Evolutionary conservation across 108 stramenopile genomes (phyloP), one percentile per base, ranked within the genome.

Genomic region (Nitzschia putrida): DNA sequence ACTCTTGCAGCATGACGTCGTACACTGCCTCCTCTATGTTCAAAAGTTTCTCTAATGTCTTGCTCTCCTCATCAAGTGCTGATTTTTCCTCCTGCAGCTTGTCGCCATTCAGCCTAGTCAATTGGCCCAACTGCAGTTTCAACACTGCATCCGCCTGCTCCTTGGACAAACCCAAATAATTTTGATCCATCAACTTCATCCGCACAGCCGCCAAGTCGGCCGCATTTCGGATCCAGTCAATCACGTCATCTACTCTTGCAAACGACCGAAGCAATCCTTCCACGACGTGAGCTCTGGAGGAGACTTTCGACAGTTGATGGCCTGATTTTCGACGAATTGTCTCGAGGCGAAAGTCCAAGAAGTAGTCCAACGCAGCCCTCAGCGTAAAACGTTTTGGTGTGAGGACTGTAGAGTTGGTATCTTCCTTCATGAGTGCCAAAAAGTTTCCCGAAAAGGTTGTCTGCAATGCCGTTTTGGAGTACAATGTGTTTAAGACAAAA

Each of bases 361-460:
- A 98, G 39, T 82, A 83, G 54, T 96, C 88, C 66, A 98, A 69
- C 0, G 93, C 88, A 18, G 81, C 77, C 0, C 97, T 80, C 45
- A 98, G 79, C 29, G 92, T 96, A 53, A 97, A 94, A 18, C 97
- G 81, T 73, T 96, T 88, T 13, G 97, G 97, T 21, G 79, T 88
- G 45, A 84, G 83, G 34, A 82, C 82, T 53, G 58, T n/a, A 0
- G 26, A 12, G 49, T 73, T 53, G 3, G 57, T 45, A 14, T 65
- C 39, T 0, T 58, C 13, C 24, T 76, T 78, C 80, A 91, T 84
- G 26, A 95, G 70, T 16, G 97, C 96, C 61, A 98, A 65, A 57
- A 97, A 86, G 69, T 98, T 98, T 7, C 96, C 97, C 29, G 87
- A 86, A 75, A 98, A 98, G 0, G 92, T 83, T 21, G 89, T 88